phyloP scores from a whole-genome alignment of 495 filamentous ascomycete genomes.

The Aspergillus nidulans region DNA sequence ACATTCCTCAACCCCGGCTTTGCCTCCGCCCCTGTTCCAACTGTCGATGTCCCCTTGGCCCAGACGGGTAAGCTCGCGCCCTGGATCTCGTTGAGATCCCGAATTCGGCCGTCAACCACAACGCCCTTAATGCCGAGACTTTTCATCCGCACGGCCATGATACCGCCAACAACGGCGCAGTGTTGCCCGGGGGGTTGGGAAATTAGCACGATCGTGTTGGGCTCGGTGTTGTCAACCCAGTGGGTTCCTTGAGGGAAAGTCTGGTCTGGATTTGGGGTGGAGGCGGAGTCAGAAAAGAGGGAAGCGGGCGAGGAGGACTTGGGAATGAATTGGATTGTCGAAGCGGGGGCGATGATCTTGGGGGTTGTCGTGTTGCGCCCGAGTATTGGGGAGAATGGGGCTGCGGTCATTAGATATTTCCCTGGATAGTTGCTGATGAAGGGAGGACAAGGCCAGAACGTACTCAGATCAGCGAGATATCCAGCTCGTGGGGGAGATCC shows the following conservation, averaged over 20 bases:
- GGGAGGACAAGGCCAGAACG: slow-evolving; percentile 1
- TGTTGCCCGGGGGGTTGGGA: slow-evolving; percentile 55
- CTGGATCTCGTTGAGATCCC: slow-evolving; percentile 55
- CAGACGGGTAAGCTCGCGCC: slow-evolving; percentile 51
- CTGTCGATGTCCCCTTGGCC: slow-evolving; percentile 51
- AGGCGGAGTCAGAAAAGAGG: background rate
- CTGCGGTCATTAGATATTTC: slow-evolving; percentile 8
- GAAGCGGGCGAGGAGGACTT: slow-evolving; percentile 27
- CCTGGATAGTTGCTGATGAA: background rate
- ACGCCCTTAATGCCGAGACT: slow-evolving; percentile 49
- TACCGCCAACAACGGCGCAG: slow-evolving; percentile 63
- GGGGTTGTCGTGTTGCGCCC: slow-evolving; percentile 25
- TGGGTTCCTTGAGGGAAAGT: slow-evolving; percentile 44
- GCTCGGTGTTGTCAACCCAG: slow-evolving; percentile 54
- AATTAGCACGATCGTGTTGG: slow-evolving; percentile 53
- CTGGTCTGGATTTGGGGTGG: slow-evolving; percentile 23
- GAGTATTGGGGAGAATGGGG: slow-evolving; percentile 31
- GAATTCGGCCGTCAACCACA: slow-evolving; percentile 56
- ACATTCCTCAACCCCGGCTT: slow-evolving; percentile 53
- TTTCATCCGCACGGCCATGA: slow-evolving; percentile 63
- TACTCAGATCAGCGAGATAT: slow-evolving; percentile 58
- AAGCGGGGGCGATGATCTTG: slow-evolving; percentile 54
- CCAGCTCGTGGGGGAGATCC: slow-evolving; percentile 45
- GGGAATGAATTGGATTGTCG: slow-evolving; percentile 59
- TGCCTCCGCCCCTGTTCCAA: slow-evolving; percentile 57